Base-by-base conservation (phyloP, 1,284 basidiomycete genomes). In the Coniferiporia weirii region DNA sequence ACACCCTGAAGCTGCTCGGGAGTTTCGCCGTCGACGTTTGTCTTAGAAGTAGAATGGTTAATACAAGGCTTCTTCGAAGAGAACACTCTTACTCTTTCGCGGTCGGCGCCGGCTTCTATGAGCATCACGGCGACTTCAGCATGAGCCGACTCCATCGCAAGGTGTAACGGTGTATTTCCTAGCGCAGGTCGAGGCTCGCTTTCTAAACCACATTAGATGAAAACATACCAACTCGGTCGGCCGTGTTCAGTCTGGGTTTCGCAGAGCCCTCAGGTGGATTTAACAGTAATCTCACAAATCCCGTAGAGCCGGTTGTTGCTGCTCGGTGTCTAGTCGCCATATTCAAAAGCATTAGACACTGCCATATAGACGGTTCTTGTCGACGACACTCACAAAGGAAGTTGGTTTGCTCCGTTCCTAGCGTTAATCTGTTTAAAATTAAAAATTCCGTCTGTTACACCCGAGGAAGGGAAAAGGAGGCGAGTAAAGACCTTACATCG, bases 161-260 rank as follows among this genome's bases (percentile, higher is more conserved):
- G 83, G 77, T 98, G 95, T n/a, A 98, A 76, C 1, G 95, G 93
- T 0, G 95, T 96, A 69, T 97, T 95, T 50, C 94, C 94, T 90
- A 69, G 61, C 56, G 57, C 57, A 61, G 57, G 53, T 34, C 51
- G 55, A 63, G 59, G 56, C 61, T 53, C 57, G 57, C 34, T 27
- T 56, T 45, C 52, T 19, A 49, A 22, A 13, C 32, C 48, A 49
- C 61, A 27, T n/a, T 59, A 22, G 27, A 22, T 7, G 49, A 56
- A 60, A 43, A 72, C 77, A 69, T 69, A 91, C 92, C 91, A 46
- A 92, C 80, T 62, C 93, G 82, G 77, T 96, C 93, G 52, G 81
- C 83, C 10, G 89, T 89, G 71, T 97, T 97, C 54, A 97, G 73
- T 48, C 94, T 82, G 38, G 91, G 84, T 71, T 95, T 95, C 48